Base-by-base conservation (phyloP, 768 basidiomycete genomes). In the Termitomyces heimii region DNA sequence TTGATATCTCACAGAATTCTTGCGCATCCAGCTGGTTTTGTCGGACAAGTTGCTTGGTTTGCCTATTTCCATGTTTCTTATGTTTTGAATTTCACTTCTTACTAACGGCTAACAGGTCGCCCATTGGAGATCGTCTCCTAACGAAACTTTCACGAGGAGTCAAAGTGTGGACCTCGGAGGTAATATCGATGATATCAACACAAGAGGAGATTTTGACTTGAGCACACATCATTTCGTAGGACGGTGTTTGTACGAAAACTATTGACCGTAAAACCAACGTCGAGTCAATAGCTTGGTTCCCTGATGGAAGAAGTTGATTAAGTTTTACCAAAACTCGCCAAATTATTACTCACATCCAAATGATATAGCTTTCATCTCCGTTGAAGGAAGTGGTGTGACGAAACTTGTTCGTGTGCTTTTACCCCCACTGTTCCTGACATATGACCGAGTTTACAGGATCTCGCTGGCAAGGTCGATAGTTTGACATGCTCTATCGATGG, bases 121-220 rank as follows among this genome's bases (percentile, higher is more conserved):
- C 87, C 0, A 78, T 75, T 34, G 86, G 88, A 16, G 76, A 77
- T 50, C 67, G 76, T 48, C 72, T 91, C 7, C 68, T 91, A 12
- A 88, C 87, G 2, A 88, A 86, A 70, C 75, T 86, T 48, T 74
- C 71, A 42, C 77, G 82, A 55, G 83, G 81, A 12, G 76, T 89
- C 59, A 89, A 88, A 70, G 73, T 89, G 35, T 91, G 88, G 88
- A 84, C 79, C 12, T 68, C 73, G n/a, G 80, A 84, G 73, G 88
- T 86, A 54, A 44, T 76, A 48, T 4, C 29, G 28, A 46, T 22
- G n/a, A 42, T 49, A 26, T 13, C 51, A 29, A 50, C 35, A 40
- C 9, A 2, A 45, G 22, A 54, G 44, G n/a, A n/a, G 37, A 32
- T 40, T 44, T 46, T 58, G 53, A 63, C 53, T 18, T 29, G 1